These are phyloP conservation scores for Posidonia oceanica DNA, from an alignment of 116 monocot species.

Conservation along the genomic window DNA sequence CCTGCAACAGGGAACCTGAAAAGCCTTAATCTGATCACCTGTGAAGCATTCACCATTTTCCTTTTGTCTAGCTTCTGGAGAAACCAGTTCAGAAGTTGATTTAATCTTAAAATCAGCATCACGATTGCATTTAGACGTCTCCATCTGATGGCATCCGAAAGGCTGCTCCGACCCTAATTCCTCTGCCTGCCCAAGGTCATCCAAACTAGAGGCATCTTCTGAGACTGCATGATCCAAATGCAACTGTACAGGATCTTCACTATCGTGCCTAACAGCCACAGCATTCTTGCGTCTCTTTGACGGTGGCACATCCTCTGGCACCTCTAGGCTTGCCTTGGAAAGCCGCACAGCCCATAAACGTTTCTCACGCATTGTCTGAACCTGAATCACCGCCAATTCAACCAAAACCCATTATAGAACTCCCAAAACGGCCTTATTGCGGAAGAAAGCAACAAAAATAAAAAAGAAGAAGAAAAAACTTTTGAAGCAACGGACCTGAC, in stretches of 20 bases:
- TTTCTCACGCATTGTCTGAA: conserved; percentile 58
- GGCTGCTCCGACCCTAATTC: neutral
- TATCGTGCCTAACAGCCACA: conserved; percentile 8
- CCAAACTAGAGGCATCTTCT: neutral
- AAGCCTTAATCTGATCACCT: neutral
- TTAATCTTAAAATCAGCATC: neutral
- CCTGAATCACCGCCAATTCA: conserved; percentile 20
- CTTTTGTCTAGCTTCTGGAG: neutral
- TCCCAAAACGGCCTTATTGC: neutral
- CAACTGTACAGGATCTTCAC: conserved; percentile 4
- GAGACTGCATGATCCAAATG: conserved; percentile 10
- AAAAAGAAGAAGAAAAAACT: conserved; percentile 2
- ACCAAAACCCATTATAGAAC: neutral
- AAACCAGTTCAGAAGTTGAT: neutral
- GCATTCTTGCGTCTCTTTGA: conserved; percentile 26
- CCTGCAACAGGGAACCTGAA: conserved; percentile 5
- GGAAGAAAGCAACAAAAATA: neutral
- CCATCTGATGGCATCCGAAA: neutral
- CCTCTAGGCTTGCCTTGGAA: conserved; percentile 68
- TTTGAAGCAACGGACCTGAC: conserved; percentile 45
- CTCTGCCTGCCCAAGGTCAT: neutral
- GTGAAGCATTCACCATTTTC: neutral
- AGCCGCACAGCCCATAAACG: conserved; percentile 49
- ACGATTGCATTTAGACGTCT: neutral
- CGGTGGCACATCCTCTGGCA: conserved; percentile 33